Percentiles rank a stretch among this genome's conserved stretches.
These are phyloP conservation scores for Trichosporon ovoides DNA, from an alignment of 1,284 basidiomycete genomes.

Conservation along the genomic window DNA sequence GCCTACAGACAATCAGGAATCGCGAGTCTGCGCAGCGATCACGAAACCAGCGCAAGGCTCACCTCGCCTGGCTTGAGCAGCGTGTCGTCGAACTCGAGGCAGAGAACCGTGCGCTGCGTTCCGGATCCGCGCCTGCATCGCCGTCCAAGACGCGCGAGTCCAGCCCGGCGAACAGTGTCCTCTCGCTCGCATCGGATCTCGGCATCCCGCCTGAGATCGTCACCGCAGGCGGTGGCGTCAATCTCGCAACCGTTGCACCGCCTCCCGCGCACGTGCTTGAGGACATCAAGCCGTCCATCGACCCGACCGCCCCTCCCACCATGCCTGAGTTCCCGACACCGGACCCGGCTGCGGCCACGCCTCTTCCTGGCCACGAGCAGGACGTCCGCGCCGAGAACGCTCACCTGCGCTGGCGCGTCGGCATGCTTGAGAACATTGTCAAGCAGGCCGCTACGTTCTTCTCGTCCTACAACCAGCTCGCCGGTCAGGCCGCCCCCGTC, in stretches of 20 bases:
- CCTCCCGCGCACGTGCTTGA: constrained; percentile 32
- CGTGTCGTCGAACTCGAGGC: constrained; percentile 43
- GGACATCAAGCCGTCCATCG: constrained; percentile 31
- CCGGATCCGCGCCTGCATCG: constrained; percentile 16
- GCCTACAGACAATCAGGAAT: constrained; percentile 38
- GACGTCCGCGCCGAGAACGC: constrained; percentile 34
- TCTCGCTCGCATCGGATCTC: constrained; percentile 35
- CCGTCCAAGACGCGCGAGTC: constrained; percentile 24
- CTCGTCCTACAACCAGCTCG: constrained; percentile 17
- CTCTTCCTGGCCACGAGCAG: constrained; percentile 7
- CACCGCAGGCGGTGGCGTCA: constrained; percentile 33
- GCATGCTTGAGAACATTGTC: constrained; percentile 40
- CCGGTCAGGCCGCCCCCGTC: constrained; percentile 7
- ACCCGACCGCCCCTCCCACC: constrained; percentile 7
- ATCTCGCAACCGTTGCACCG: constrained; percentile 38
- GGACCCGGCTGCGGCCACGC: neutral
- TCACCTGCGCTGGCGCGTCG: constrained; percentile 33
- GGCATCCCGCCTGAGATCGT: constrained; percentile 36
- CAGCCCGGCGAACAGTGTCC: constrained; percentile 34
- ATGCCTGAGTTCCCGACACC: constrained; percentile 7
- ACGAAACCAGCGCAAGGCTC: constrained; percentile 46
- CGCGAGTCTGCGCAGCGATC: constrained; percentile 45
- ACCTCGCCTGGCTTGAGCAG: constrained; percentile 44
- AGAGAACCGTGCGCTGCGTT: constrained; percentile 39
- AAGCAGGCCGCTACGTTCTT: constrained; percentile 42